Conservation (phyloP, 1,284 basidiomycete species). For the Microbotryum violaceum region DNA sequence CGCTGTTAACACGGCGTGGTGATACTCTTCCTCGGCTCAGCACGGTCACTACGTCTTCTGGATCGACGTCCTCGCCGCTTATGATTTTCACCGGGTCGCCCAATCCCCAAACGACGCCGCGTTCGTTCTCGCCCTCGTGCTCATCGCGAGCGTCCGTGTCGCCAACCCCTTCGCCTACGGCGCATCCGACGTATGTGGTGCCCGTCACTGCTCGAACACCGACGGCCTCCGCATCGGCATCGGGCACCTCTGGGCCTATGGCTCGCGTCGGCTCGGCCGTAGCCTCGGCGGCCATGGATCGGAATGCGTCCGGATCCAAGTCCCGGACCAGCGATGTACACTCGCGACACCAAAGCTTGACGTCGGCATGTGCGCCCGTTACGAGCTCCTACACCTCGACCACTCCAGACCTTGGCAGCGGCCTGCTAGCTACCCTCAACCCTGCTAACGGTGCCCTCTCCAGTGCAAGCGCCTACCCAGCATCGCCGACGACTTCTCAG, state of each 20-base stretch:
- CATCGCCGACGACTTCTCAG: neutral
- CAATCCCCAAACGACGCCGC: neutral
- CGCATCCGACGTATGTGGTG: neutral
- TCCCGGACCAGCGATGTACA: conserved; percentile 18
- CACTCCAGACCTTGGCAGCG: conserved; percentile 10
- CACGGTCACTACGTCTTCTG: conserved; percentile 8
- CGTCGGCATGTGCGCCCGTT: conserved; percentile 27
- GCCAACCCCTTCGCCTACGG: conserved; percentile 7
- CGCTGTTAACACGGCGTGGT: neutral
- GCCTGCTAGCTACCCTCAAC: neutral
- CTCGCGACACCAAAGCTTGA: conserved; percentile 20
- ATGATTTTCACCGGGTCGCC: conserved; percentile 22
- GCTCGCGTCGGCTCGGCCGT: conserved; percentile 1
- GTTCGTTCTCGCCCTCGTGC: neutral
- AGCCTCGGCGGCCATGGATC: conserved; percentile 19
- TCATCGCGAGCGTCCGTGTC: neutral
- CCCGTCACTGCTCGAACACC: too few relatives aligned
- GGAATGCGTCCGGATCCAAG: conserved; percentile 9
- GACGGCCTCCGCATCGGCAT: neutral
- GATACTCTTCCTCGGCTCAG: conserved; percentile 3
- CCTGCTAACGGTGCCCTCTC: neutral
- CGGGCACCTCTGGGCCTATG: conserved; percentile 6
- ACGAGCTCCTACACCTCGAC: conserved; percentile 10
- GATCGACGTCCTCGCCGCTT: conserved; percentile 11
- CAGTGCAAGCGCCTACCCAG: neutral